Base-by-base conservation (phyloP, 129 eudicot genomes). In the Saposhnikovia divaricata region DNA sequence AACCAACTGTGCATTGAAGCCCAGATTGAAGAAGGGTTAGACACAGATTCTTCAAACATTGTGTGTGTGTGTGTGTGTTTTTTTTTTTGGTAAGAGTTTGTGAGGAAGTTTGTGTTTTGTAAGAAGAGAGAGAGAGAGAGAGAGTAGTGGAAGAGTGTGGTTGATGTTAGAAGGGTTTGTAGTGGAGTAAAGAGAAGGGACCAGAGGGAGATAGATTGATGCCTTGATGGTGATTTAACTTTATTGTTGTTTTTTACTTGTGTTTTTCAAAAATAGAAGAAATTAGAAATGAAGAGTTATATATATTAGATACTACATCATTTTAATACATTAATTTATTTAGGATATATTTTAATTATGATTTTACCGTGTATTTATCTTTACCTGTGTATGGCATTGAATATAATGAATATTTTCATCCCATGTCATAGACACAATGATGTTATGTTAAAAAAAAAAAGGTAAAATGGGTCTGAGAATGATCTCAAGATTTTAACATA, bases 1-100 rank as follows among this genome's bases (percentile, higher is more conserved):
- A 86, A 86, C 97, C 97, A 95, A 81, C 90, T 90, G 87, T 84
- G 83, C 86, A 94, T 87, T 77, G 90, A 88, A 14, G 93, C 78
- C 88, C 91, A 92, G 46, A 90, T 84, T 25, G 96, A 91, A 27
- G 90, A 91, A 27, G 90, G 78, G 2, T 83, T 61, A 25, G 89
- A 42, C 71, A 84, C 87, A 76, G 93, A 78, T 21, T 90, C 93
- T 73, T 92, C 94, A 40, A 86, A 83, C 98, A 95, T 95, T n/a
- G 43, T 77, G 77, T 43, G 57, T 23, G 66, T 53, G 69, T 7
- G 92, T n/a, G 42, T 77, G 77, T 43, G 57, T n/a, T 28, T 55
- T 53, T 68, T 7, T 21, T 13, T 44, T 42, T 11, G 15, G 50
- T 43, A 12, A 40, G 53, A 37, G 43, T 9, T 0, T 38, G 48